Evolutionary conservation across 345 rosid species (phyloP), one percentile per base, ranked within the genome.

Genomic region (Draba incana): DNA sequence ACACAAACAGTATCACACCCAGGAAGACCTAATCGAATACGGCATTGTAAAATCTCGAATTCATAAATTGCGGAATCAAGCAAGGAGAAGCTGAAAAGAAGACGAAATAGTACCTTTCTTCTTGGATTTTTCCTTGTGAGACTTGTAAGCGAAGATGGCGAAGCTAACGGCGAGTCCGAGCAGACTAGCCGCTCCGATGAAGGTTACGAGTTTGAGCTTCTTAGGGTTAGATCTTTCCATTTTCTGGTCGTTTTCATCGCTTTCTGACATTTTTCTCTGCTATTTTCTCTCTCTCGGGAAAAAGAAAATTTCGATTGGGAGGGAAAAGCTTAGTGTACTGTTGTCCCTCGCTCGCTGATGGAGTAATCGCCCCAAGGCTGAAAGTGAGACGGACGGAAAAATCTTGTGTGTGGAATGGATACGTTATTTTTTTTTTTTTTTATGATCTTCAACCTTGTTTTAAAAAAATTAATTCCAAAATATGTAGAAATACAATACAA

Each of bases 131-230:
- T 66, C 78, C 37, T 77, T 77, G 71, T 62, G 83, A 35, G 83
- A 81, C 64, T 72, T 83, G 83, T 82, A 69, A 84, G 87, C 87
- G 83, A 85, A 64, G 78, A 90, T 49, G 64, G 82, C 94, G 64
- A 93, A 75, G 82, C 71, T 71, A 47, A 73, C 85, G 62, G 95
- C 86, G 68, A 93, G 72, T 58, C 85, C 89, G 14, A 81, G 45
- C 15, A 87, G 66, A 58, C 94, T 96, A 27, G 95, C 88, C 39
- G 85, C 84, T 55, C 98, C 97, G 77, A 92, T 81, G 78, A 87
- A 71, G 63, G 88, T 84, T 11, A 90, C 48, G 30, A 81, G 50
- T 69, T 63, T 84, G 25, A 76, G 71, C 71, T 79, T 72, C 78
- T 75, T 82, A 72, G 64, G 81, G 38, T 77, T 84, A 67, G 75